These are phyloP conservation scores for Moricandia arvensis DNA, from an alignment of 345 rosid species.

Conservation along the genomic window DNA sequence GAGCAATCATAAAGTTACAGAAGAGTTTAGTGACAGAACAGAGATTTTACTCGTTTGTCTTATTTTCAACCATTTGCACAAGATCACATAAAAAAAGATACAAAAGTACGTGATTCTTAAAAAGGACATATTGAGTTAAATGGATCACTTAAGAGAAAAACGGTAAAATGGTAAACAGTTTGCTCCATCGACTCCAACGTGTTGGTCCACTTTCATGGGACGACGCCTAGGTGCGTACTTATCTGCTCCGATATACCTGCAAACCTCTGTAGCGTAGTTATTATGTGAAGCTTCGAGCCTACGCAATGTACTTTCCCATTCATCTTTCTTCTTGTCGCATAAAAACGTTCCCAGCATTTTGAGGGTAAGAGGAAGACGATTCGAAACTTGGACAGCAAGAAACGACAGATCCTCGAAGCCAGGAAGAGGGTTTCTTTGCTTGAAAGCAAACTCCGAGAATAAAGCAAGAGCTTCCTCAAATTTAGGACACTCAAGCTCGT, in stretches of 20 bases:
- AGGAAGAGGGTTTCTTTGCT: background rate
- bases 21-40: background rate
- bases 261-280: background rate
- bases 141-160: background rate
- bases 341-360: background rate
- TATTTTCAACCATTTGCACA: background rate
- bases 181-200: background rate
- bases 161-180: background rate
- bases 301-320: background rate
- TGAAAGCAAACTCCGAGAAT: background rate
- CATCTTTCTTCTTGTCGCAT: background rate
- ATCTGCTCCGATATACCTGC: background rate
- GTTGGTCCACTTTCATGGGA: background rate
- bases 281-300: background rate
- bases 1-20: background rate
- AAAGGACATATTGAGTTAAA: too few relatives aligned
- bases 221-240: background rate
- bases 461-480: background rate
- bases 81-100: background rate
- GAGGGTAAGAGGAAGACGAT: background rate
- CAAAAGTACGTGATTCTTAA: too few relatives aligned
- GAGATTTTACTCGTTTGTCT: background rate
- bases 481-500: background rate
- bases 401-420: background rate
- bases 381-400: background rate